Base-by-base conservation (phyloP, 495 filamentous ascomycete species). In the Neurospora tetraspora region DNA sequence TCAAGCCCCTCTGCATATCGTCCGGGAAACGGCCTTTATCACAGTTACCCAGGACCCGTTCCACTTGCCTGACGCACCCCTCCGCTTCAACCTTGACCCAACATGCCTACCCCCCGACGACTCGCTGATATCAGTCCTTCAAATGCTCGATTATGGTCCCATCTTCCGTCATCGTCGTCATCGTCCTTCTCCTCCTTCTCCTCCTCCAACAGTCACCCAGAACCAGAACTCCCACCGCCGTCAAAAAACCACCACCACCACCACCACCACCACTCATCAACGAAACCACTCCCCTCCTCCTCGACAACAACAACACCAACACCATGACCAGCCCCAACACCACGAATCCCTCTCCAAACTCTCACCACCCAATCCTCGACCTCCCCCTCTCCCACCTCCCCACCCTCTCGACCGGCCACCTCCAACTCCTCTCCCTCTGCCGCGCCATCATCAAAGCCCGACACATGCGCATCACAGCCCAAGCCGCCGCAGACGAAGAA, bases 21-120 rank as follows among this genome's bases (percentile, higher is more conserved):
- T 82, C 12, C 80, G 84, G 0, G 31, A 76, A 34, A 75, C 78
- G 36, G 75, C 70, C 69, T 80, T 87, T 68, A 81, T 85, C 69
- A 78, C 81, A 5, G 77, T 86, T 0, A 77, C 85, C 5, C 85
- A 87, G 68, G 82, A 86, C 39, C 68, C 79, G 0, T 75, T 84
- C 27, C 76, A 86, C 42, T 69, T 85, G 0, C 75, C 78, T 9
- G 78, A 78, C 9, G 79, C 81, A 7, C 65, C 74, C 0, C 68
- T 77, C 23, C 78, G 74, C 61, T 78, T 73, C 65, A 80, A 79
- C 34, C 39, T 79, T 16, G 77, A 79, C 47, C 75, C 78, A 18
- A 47, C 69, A 0, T 61, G 40, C 3, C 31, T 16, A 1, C 31
- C 74, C 2, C 16, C 37, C 1, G 72, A 75, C 11, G 27, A 71